Evolutionary conservation across 129 eudicot genomes (phyloP).

Genomic region (carrot (Daucus carota)): DNA sequence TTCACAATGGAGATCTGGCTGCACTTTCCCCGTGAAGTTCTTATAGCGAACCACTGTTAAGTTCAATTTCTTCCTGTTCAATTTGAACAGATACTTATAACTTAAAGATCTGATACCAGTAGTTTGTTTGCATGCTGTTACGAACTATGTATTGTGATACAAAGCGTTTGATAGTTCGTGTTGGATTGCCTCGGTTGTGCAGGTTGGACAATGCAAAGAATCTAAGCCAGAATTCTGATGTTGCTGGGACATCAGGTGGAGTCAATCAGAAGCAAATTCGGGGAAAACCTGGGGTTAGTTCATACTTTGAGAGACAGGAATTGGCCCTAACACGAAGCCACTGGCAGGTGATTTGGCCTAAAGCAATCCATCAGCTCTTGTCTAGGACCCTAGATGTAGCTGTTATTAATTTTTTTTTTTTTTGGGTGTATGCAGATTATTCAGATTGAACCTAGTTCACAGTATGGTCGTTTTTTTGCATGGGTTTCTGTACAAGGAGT

Average conservation of each 20-base stretch:
- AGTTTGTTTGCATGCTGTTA: slow-evolving; percentile 1
- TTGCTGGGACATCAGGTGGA: slow-evolving; percentile 25
- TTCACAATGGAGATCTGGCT: background rate
- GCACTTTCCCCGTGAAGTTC: background rate
- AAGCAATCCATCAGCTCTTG: slow-evolving; percentile 3
- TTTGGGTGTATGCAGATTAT: slow-evolving; percentile 50
- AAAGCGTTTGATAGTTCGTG: slow-evolving; percentile 13
- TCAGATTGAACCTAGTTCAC: slow-evolving; percentile 70
- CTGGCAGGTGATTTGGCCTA: slow-evolving; percentile 76
- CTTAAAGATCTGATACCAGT: background rate
- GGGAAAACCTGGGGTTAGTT: slow-evolving; percentile 69
- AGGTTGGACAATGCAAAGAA: slow-evolving; percentile 49
- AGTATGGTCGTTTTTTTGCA: slow-evolving; percentile 69
- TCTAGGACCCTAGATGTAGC: background rate
- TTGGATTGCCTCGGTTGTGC: slow-evolving; percentile 15
- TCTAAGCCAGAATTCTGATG: slow-evolving; percentile 27
- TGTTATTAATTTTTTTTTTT: background rate
- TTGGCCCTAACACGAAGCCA: slow-evolving; percentile 53
- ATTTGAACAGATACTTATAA: background rate
- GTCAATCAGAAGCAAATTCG: slow-evolving; percentile 31
- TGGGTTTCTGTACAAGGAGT: slow-evolving; percentile 82
- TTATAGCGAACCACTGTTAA: background rate
- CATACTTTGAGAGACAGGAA: slow-evolving; percentile 75
- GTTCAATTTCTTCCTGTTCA: background rate
- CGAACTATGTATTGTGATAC: background rate